A percentile compares a stretch with the other conserved stretches of the same genome.
Conservation (phyloP, 2,329 filamentous ascomycete genomes). For the Fusarium longipes region DNA sequence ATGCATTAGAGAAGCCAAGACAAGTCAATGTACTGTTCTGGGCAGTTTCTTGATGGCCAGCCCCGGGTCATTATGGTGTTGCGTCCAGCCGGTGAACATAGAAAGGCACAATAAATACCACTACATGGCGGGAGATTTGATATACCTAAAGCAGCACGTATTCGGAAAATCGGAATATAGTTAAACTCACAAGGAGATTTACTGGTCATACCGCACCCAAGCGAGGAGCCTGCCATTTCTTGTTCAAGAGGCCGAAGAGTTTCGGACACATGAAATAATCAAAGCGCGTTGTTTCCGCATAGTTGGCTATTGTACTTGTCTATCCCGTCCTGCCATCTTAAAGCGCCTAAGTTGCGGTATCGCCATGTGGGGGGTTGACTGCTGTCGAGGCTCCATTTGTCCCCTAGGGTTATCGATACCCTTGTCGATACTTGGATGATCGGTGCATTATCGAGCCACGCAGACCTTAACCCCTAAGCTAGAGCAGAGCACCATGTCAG, state of each 20-base stretch:
- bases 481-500: conserved; percentile 10
- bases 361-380: conserved; percentile 19
- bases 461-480: conserved; percentile 33
- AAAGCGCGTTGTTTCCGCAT: not conserved
- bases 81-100: not conserved
- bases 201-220: not conserved
- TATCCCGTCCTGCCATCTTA: conserved; percentile 3
- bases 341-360: conserved; percentile 13
- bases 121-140: not conserved
- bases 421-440: conserved; percentile 13
- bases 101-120: not conserved
- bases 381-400: conserved; percentile 8
- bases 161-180: not conserved
- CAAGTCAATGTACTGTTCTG: not conserved
- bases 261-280: not conserved
- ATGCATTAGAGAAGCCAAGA: not conserved
- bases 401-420: conserved; percentile 15
- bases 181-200: not conserved
- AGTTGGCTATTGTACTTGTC: not conserved
- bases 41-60: not conserved
- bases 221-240: not conserved
- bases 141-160: not conserved
- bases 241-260: not conserved
- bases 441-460: conserved; percentile 35
- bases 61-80: not conserved